Evolutionary conservation across 2,329 filamentous ascomycete genomes (phyloP).

Genomic region (Podosphaera fusca): DNA sequence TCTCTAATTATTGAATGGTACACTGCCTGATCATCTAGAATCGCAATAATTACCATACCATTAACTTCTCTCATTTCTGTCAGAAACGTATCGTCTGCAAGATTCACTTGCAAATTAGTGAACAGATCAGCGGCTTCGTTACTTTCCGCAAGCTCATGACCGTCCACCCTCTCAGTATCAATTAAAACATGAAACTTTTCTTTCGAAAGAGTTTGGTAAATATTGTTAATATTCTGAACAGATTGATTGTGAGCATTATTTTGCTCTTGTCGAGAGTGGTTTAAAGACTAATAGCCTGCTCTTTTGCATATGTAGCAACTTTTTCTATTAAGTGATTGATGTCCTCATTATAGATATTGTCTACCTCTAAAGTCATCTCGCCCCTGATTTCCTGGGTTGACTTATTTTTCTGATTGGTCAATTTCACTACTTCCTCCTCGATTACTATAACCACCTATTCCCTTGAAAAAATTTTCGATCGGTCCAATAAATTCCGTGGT

Average conservation of each 20-base stretch:
- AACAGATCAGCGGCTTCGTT: too few relatives aligned
- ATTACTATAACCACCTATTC: background rate
- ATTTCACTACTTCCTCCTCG: background rate
- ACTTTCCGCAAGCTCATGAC: background rate
- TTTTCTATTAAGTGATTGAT: background rate
- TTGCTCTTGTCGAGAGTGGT: background rate
- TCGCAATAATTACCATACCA: background rate
- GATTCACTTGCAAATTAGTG: too few relatives aligned
- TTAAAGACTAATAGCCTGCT: background rate
- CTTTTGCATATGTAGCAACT: background rate
- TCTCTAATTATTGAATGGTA: background rate
- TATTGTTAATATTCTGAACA: background rate
- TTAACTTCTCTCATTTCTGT: background rate
- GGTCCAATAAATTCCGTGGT: background rate
- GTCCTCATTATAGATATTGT: background rate
- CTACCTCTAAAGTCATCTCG: background rate
- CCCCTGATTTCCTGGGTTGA: background rate
- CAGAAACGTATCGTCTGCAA: background rate
- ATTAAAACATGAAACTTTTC: background rate
- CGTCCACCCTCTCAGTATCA: background rate
- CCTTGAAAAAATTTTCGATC: background rate
- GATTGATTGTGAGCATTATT: background rate
- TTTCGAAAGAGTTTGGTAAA: background rate
- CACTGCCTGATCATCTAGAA: background rate
- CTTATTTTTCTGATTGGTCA: too few relatives aligned